Evolutionary conservation across 176 grass and related monocot genomes (phyloP), one percentile per base, ranked within the genome.

Genomic region (Raddia guianensis): DNA sequence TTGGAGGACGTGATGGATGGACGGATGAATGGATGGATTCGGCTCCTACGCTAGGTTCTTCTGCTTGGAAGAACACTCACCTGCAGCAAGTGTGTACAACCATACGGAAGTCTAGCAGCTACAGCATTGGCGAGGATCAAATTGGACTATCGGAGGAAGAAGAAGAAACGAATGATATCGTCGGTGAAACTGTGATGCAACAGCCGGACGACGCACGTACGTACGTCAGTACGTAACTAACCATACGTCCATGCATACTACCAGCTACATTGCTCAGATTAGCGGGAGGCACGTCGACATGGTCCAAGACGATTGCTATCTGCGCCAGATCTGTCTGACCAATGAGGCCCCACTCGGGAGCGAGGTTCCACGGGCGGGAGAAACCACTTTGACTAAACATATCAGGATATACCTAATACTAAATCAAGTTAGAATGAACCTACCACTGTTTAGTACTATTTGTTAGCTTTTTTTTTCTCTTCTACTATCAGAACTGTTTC

Each of bases 291-390:
- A n/a, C 47, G 35, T 79, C 7, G 44, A 68, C 42, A 59, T 49
- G 68, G 52, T 66, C 68, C 63, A 72, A 56, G 42, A 7, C 49
- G 9, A 59, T 78, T 43, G 1, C 67, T 9, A 18, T 88, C 86
- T n/a, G 59, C 80, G 49, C 14, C 80, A 58, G 43, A 73, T 83
- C 75, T 70, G 66, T 49, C 74, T 55, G 63, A 63, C 74, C 47
- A 48, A 66, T 27, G 32, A 80, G 69, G 52, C 21, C 74, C 80
- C 62, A 54, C 73, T 16, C 37, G 57, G 56, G 48, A 1, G 27
- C 18, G 70, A 81, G 52, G 20, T 33, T 35, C 13, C 13, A 43
- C n/a, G 76, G 51, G n/a, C 59, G 37, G 37, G 12, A 66, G 34
- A 43, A n/a, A 33, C 8, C 68, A 49, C 54, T 60, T 44, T 63